Evolutionary conservation across 345 rosid species (phyloP).

Genomic region (Syzygium jambos): DNA sequence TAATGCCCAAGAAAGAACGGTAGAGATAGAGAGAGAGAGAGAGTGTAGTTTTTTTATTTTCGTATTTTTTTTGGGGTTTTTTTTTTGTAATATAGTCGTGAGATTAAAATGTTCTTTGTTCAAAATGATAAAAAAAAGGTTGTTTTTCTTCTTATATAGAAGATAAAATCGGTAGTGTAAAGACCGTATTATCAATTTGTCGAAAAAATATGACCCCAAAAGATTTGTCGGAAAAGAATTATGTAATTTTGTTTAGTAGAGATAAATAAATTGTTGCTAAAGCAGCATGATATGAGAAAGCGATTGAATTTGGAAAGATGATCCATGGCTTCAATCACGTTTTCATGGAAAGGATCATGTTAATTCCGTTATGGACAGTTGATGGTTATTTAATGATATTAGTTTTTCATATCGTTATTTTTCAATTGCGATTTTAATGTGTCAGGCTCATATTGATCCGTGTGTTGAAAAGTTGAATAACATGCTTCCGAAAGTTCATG

Average conservation of each 20-base stretch:
- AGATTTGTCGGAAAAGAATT: neutral
- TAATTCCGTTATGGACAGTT: accelerated
- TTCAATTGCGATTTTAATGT: accelerated
- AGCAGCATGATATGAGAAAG: accelerated
- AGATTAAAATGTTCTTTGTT: neutral
- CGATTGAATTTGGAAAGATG: neutral
- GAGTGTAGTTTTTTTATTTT: neutral
- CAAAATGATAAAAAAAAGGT: too few species aligned
- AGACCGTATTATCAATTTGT: neutral
- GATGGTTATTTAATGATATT: neutral
- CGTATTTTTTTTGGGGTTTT: neutral
- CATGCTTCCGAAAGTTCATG: too few species aligned
- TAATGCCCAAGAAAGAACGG: neutral
- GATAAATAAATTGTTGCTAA: accelerated
- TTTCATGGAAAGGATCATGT: neutral
- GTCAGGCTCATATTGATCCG: neutral
- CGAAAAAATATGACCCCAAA: neutral
- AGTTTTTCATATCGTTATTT: accelerated
- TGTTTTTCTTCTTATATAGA: too few species aligned
- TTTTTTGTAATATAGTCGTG: neutral
- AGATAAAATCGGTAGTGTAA: neutral
- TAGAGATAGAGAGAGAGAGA: neutral
- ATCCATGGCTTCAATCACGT: accelerated
- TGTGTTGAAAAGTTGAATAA: neutral
- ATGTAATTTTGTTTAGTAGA: neutral